Evolutionary conservation across 2,329 filamentous ascomycete genomes (phyloP).

Genomic region (Immersiporthe knoxdaviesiana): DNA sequence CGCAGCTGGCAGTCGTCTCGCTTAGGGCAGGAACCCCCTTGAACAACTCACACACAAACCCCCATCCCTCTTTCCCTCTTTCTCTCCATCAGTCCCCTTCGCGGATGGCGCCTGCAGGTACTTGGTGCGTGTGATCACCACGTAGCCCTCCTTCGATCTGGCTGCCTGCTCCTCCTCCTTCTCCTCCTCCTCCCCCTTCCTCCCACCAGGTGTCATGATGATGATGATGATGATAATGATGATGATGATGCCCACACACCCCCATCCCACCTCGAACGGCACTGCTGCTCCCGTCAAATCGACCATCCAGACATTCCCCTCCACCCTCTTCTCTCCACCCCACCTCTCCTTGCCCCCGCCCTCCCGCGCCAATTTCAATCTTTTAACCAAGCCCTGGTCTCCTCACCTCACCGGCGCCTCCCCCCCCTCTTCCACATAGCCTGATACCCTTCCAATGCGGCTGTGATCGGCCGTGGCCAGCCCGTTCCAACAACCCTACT

Average conservation of each 20-base stretch:
- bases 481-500: not conserved
- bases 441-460: not conserved
- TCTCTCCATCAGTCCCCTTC: not conserved
- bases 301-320: not conserved
- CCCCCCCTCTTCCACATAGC: not conserved
- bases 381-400: not conserved
- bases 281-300: not conserved
- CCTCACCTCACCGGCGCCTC: not conserved
- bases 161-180: not conserved
- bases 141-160: not conserved
- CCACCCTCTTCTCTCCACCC: not conserved
- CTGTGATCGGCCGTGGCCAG: constrained; percentile 3
- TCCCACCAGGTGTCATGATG: not conserved
- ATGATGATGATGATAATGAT: constrained; percentile 13
- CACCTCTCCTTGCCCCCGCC: not conserved
- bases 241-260: constrained; percentile 1
- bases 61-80: constrained; percentile 2
- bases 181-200: too few species aligned
- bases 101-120: constrained; percentile 6
- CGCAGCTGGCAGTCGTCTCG: not conserved
- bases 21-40: not conserved
- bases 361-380: not conserved
- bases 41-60: not conserved
- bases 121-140: constrained; percentile 10
- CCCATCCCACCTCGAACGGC: not conserved